Base-by-base conservation (phyloP, 2,329 filamentous ascomycete genomes). In the Fusarium algeriense region DNA sequence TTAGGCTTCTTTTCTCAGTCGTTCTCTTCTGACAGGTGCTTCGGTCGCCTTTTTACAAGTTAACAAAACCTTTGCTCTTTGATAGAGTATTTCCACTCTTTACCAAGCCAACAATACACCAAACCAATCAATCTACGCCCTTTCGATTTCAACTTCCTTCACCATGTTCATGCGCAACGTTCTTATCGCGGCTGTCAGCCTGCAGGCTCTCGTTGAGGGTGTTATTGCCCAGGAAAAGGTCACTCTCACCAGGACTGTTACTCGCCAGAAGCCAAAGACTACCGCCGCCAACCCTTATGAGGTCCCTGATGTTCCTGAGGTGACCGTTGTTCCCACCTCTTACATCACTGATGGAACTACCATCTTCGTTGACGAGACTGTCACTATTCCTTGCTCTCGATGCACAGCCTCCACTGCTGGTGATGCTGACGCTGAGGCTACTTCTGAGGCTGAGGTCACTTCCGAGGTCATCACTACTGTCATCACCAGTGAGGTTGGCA, bases 41-140 rank as follows among this genome's bases (percentile, higher is more conserved):
- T 64, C 64, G 73, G 69, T 70, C 73, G 71, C 75, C 73, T 72
- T 75, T 59, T 72, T 48, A 37, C 57, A 71, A 63, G 60, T 67
- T 73, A 74, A 37, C 61, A 66, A 46, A 15, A 30, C 32, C 48
- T 69, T 62, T 60, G 52, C 73, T 76, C 75, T 76, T 76, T 77
- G 75, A 76, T 69, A 76, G 75, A 77, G 68, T 54, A 57, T 60
- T 73, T 74, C 62, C 72, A 66, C 63, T 76, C 69, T 45, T 73
- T 70, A 48, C 66, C 60, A 64, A 61, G 69, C 59, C 69, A 64
- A 74, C 69, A 75, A 72, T 68, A 69, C 73, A 62, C 40, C 26
- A 65, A 66, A 48, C 40, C 44, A 55, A 55, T 37, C 44, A 55
- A 55, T 37, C 23, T 23, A 60, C 53, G 41, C 45, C 32, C 40